Conservation (phyloP, 495 filamentous ascomycete species). For the Penicillium coprophilum region DNA sequence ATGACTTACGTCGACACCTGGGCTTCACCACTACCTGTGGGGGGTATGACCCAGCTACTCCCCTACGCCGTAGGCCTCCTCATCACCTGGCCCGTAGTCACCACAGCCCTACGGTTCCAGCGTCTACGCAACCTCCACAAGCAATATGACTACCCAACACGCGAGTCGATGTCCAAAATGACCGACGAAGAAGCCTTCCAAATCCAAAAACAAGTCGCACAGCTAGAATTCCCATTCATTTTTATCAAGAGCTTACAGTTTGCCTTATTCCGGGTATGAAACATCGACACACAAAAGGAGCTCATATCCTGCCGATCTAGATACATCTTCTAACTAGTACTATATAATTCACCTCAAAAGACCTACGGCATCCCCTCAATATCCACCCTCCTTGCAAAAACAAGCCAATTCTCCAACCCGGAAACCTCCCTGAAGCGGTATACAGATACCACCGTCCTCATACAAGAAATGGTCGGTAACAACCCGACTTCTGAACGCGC, state of each 20-base stretch:
- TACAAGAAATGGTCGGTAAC: conserved; percentile 54
- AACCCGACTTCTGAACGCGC: conserved; percentile 50
- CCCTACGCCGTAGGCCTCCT: conserved; percentile 27
- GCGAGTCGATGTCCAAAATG: conserved; percentile 59
- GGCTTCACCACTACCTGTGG: conserved; percentile 7
- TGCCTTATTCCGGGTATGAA: conserved; percentile 59
- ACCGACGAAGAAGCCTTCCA: conserved; percentile 59
- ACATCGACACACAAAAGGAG: background rate
- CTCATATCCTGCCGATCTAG: background rate
- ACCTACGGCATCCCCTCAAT: conserved; percentile 69
- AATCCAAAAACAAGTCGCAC: conserved; percentile 49
- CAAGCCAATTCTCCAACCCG: conserved; percentile 55
- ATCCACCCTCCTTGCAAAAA: conserved; percentile 55
- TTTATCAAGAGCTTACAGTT: conserved; percentile 59
- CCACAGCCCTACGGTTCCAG: conserved; percentile 48
- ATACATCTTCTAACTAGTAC: background rate
- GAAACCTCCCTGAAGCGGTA: conserved; percentile 60
- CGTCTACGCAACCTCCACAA: conserved; percentile 45
- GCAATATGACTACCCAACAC: conserved; percentile 52
- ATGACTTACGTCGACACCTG: conserved; percentile 18
- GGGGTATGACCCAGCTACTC: conserved; percentile 21
- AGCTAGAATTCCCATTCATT: conserved; percentile 59
- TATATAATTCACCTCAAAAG: conserved; percentile 23
- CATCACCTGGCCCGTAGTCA: conserved; percentile 33
- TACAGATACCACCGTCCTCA: conserved; percentile 59